Percentiles rank a stretch among this genome's conserved stretches.
phyloP scores from a whole-genome alignment of 2,329 filamentous ascomycete genomes.

The Cladobotryum mycophilum region DNA sequence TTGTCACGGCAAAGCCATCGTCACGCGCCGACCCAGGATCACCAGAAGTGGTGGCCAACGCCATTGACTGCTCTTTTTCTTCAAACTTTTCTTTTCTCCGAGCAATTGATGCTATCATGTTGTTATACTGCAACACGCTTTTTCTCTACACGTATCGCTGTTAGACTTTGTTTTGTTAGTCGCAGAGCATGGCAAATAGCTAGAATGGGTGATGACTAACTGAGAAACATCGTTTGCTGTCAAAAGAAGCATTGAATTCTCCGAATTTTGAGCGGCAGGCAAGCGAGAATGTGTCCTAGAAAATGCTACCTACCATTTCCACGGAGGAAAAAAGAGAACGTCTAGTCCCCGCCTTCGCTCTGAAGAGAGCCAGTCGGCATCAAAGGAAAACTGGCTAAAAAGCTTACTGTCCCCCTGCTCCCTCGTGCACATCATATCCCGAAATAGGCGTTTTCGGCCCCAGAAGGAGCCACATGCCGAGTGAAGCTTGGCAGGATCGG shows the following conservation, averaged over 20 bases:
- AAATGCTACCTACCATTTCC: background rate
- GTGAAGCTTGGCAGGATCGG: conserved; percentile 21
- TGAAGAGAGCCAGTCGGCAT: conserved; percentile 11
- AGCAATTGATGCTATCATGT: too few relatives aligned
- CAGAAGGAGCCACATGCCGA: conserved; percentile 21
- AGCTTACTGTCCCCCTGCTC: conserved; percentile 9
- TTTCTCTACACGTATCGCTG: too few relatives aligned
- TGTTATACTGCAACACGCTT: too few relatives aligned
- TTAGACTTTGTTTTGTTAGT: too few relatives aligned
- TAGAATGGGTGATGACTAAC: too few relatives aligned
- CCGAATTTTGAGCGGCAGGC: background rate
- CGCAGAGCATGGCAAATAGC: too few relatives aligned
- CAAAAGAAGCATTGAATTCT: background rate
- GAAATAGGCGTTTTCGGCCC: conserved; percentile 14
- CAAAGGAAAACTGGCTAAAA: conserved; percentile 11
- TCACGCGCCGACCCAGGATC: too few relatives aligned
- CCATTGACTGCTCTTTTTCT: too few relatives aligned
- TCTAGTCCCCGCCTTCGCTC: background rate
- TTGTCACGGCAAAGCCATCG: too few relatives aligned
- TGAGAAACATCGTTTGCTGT: background rate
- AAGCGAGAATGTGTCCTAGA: background rate
- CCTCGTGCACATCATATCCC: conserved; percentile 15
- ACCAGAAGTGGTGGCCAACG: too few relatives aligned
- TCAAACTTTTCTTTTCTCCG: too few relatives aligned
- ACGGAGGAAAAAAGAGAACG: background rate